Conservation (phyloP, 2,329 filamentous ascomycete genomes). For the Fusarium sp. region DNA sequence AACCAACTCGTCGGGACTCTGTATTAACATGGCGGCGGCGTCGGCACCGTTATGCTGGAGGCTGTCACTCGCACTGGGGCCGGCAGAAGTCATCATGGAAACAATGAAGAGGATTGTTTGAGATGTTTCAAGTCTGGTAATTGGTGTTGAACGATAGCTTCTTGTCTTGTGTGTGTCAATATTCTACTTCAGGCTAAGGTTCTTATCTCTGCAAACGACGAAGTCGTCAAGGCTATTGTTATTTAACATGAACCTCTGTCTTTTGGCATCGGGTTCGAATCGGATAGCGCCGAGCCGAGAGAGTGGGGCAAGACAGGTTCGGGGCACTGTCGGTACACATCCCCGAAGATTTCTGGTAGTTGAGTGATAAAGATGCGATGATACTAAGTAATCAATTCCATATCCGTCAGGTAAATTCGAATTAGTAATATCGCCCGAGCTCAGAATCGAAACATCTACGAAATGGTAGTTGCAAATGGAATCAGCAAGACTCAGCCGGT, state of each 20-base stretch:
- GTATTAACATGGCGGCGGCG: not conserved
- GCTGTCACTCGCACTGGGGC: accelerated
- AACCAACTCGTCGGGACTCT: not conserved
- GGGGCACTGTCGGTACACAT: not conserved
- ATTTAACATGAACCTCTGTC: not conserved
- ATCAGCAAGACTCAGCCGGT: not conserved
- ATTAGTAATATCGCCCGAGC: accelerated
- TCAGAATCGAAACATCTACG: not conserved
- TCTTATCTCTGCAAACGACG: accelerated
- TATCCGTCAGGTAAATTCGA: accelerated
- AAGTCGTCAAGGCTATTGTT: not conserved
- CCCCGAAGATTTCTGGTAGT: not conserved
- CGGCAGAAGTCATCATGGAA: not conserved
- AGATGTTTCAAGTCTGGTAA: not conserved
- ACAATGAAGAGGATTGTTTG: accelerated
- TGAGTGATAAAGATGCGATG: not conserved
- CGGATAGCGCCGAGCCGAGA: not conserved
- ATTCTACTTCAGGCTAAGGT: not conserved
- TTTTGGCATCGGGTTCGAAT: accelerated
- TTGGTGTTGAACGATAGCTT: not conserved
- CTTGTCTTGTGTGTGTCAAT: not conserved
- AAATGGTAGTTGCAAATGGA: not conserved
- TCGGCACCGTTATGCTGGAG: accelerated
- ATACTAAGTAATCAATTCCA: not conserved
- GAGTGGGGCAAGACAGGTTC: not conserved